Evolutionary conservation across 208 protist species (phyloP), one percentile per base, ranked within the genome.

Genomic region (Leishmania martiniquensis): DNA sequence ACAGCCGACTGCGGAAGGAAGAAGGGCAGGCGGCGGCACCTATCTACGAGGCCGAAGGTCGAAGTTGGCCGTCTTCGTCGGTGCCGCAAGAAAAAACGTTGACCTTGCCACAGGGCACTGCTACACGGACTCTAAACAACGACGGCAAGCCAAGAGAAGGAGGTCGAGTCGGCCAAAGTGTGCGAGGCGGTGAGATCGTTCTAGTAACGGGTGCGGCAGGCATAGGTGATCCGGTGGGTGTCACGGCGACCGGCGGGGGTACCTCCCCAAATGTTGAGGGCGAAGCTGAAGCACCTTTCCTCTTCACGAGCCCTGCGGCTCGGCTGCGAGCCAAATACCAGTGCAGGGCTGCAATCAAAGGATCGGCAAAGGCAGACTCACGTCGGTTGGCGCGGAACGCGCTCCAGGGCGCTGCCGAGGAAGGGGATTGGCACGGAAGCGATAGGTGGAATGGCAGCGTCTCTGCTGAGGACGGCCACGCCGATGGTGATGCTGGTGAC

Each of bases 61-160:
- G 49, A 29, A 54, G 63, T 12, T 51, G 32, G 4, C 68, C 32
- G 20, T 57, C 32, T 12, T 59, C 68, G 25, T 34, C 68, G 25
- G 37, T 42, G 1, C 59, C 63, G 9, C 69, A 29, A 7, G 83
- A 52, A 7, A 77, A 79, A 37, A 42, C 55, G 2, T 81, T 80
- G 7, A 44, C 63, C 34, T 65, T 80, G 5, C 84, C 73, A 42
- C 84, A 80, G 2, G 80, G 73, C 76, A 80, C 78, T 25, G 78
- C 77, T 55, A 76, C 68, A 2, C 79, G 77, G 13, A 77, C 79
- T 0, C 76, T 76, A 12, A 70, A 87, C 60, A 25, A 69, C 42
- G 75, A 57, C 29, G 72, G 39, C 10, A 63, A 65, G 32, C 68
- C 6, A 6, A 44, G 32, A 22, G 25, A n/a, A 15, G 22, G 9